Evolutionary conservation across 106 monocot genomes (phyloP).

Genomic region (Dendrobium nobile): DNA sequence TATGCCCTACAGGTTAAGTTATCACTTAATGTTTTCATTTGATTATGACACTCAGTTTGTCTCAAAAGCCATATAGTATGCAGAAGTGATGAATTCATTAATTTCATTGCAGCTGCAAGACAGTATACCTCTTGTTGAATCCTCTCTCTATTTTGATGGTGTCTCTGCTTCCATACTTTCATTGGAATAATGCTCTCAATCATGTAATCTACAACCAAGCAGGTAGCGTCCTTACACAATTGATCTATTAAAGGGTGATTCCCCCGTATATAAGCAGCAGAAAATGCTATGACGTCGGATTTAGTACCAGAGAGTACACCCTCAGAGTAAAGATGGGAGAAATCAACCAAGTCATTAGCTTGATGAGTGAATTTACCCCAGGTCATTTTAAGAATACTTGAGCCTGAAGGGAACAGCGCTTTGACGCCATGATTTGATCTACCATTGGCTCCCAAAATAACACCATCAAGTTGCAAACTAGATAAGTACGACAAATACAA

Average conservation of each 20-base stretch:
- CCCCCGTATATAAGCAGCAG: constrained; percentile 23
- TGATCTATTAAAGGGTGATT: constrained; percentile 26
- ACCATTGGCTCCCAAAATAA: background rate
- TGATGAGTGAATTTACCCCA: constrained; percentile 13
- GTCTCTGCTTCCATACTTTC: background rate
- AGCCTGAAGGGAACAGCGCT: constrained; percentile 7
- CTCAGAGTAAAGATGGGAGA: constrained; percentile 7
- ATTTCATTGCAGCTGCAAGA: constrained; percentile 36
- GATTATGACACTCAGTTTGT: constrained; percentile 5
- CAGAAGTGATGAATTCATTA: constrained; percentile 39
- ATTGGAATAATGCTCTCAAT: constrained; percentile 11
- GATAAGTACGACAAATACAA: constrained; percentile 23
- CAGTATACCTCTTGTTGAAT: constrained; percentile 19
- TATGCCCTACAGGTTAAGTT: background rate
- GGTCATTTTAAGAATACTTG: constrained; percentile 7
- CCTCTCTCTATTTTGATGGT: background rate
- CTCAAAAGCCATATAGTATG: constrained; percentile 24
- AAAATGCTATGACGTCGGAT: constrained; percentile 8
- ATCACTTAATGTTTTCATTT: background rate
- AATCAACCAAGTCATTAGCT: constrained; percentile 16
- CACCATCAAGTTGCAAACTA: constrained; percentile 6
- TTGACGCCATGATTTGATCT: background rate
- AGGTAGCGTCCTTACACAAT: constrained; percentile 21
- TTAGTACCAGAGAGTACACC: constrained; percentile 12
- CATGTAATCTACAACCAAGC: constrained; percentile 23